Conservation (phyloP, 164 flowering plant genomes). For the Vitis cinerea region DNA sequence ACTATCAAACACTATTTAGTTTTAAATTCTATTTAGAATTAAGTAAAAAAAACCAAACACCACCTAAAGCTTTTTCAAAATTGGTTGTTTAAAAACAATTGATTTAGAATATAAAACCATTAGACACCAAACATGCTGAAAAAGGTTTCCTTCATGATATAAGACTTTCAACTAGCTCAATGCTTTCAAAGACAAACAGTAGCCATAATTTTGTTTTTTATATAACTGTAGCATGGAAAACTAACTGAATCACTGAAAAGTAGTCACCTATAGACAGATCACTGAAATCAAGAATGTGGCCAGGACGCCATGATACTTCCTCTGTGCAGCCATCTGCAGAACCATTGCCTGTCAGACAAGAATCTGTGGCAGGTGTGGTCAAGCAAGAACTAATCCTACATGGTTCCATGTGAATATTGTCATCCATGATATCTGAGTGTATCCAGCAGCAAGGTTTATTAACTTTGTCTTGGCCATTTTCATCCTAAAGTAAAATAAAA, state of each 20-base stretch:
- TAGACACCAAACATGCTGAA: too few relatives aligned
- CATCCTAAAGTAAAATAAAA: slow-evolving; percentile 38
- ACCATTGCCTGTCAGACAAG: slow-evolving; percentile 16
- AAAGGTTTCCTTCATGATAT: too few relatives aligned
- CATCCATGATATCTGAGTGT: slow-evolving; percentile 97
- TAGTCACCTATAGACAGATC: slow-evolving; percentile 70
- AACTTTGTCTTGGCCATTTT: slow-evolving; percentile 19
- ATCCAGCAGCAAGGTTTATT: slow-evolving; percentile 65
- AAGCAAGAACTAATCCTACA: slow-evolving; percentile 16
- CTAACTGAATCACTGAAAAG: slow-evolving; percentile 1
- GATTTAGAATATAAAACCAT: too few relatives aligned
- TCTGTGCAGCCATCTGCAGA: slow-evolving; percentile 21
- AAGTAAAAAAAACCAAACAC: too few relatives aligned
- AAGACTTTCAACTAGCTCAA: background rate
- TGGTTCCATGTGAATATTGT: slow-evolving; percentile 76
- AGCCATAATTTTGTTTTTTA: too few relatives aligned
- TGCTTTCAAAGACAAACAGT: background rate
- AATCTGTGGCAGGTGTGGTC: slow-evolving; percentile 14
- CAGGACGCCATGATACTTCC: slow-evolving; percentile 59
- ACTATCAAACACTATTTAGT: too few relatives aligned
- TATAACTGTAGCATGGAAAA: background rate
- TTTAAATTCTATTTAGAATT: too few relatives aligned
- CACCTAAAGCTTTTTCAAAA: too few relatives aligned
- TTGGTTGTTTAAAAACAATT: too few relatives aligned
- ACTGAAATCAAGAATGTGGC: slow-evolving; percentile 83